phyloP scores from a whole-genome alignment of 2,329 filamentous ascomycete species.

The Nemania abortiva region DNA sequence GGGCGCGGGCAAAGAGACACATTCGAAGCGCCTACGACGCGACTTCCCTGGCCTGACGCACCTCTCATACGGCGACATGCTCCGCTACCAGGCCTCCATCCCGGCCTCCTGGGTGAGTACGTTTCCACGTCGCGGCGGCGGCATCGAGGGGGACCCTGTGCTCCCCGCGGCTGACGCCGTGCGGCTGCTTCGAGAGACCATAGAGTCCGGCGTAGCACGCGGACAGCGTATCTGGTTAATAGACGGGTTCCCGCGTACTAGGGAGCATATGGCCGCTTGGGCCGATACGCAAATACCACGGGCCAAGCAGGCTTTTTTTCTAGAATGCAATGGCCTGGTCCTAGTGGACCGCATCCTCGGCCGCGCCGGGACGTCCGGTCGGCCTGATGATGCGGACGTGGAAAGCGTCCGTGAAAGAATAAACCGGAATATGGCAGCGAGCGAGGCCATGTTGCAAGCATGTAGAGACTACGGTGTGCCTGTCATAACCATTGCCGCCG shows the following conservation, averaged over 20 bases:
- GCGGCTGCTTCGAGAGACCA: slow-evolving; percentile 35
- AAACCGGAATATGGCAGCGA: slow-evolving; percentile 15
- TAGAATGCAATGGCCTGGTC: slow-evolving; percentile 32
- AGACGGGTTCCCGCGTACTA: slow-evolving; percentile 42
- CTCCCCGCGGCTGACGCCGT: slow-evolving; percentile 35
- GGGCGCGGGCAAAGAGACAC: slow-evolving; percentile 45
- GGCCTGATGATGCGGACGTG: slow-evolving; percentile 37
- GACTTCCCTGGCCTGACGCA: slow-evolving; percentile 38
- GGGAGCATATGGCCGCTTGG: slow-evolving; percentile 38
- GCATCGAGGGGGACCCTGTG: slow-evolving; percentile 29
- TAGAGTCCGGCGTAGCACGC: slow-evolving; percentile 31
- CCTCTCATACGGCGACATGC: slow-evolving; percentile 45
- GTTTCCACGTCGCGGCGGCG: slow-evolving; percentile 35
- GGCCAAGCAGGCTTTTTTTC: slow-evolving; percentile 29
- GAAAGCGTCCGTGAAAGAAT: slow-evolving; percentile 33
- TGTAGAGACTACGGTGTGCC: slow-evolving; percentile 25
- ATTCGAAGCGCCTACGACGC: slow-evolving; percentile 34
- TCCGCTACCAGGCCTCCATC: slow-evolving; percentile 40
- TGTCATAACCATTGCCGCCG: slow-evolving; percentile 30
- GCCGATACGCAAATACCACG: slow-evolving; percentile 28
- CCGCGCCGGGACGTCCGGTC: slow-evolving; percentile 37
- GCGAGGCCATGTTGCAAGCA: slow-evolving; percentile 8
- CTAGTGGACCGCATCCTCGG: slow-evolving; percentile 31
- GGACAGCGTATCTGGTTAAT: slow-evolving; percentile 41
- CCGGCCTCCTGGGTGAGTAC: slow-evolving; percentile 44